phyloP scores from a whole-genome alignment of 306 rosid genomes.

The Gynostemma pentaphyllum region DNA sequence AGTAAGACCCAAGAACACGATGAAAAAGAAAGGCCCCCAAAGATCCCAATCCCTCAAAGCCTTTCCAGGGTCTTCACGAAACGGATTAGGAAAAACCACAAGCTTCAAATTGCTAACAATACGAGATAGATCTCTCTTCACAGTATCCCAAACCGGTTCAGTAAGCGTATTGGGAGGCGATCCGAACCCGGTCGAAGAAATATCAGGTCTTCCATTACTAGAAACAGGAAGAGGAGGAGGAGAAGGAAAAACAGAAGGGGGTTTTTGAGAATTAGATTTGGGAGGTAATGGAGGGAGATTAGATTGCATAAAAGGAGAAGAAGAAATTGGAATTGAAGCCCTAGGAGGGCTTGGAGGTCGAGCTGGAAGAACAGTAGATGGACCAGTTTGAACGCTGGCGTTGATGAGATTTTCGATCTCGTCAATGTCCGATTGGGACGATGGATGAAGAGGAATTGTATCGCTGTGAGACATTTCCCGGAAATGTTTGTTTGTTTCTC shows the following conservation, averaged over 20 bases:
- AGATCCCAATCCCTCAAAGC: conserved; percentile 98
- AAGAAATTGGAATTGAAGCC: conserved; percentile 77
- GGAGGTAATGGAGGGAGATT: conserved; percentile 22
- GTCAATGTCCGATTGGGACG: conserved; percentile 94
- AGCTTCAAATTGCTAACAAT: conserved; percentile 87
- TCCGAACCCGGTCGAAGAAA: conserved; percentile 50
- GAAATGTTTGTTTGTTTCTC: conserved; percentile 5
- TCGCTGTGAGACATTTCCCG: conserved; percentile 75
- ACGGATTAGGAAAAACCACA: conserved; percentile 93
- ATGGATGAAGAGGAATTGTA: conserved; percentile 76
- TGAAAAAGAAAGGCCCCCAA: conserved; percentile 98
- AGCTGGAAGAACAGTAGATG: conserved; percentile 62
- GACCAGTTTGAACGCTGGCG: conserved; percentile 47
- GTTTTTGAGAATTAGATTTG: conserved; percentile 17
- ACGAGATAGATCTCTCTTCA: conserved; percentile 86
- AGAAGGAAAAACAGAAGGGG: conserved; percentile 20
- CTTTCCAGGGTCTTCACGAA: conserved; percentile 93
- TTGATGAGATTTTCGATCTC: conserved; percentile 96
- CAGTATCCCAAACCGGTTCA: conserved; percentile 96
- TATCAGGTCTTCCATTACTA: conserved; percentile 13
- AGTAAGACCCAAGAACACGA: conserved; percentile 77
- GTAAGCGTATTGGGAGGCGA: conserved; percentile 73
- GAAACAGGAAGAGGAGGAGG: conserved; percentile 30
- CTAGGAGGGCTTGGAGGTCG: conserved; percentile 67
- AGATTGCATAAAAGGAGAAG: conserved; percentile 38